phyloP scores from a whole-genome alignment of 2,329 filamentous ascomycete genomes.

The Aspergillus candidus region DNA sequence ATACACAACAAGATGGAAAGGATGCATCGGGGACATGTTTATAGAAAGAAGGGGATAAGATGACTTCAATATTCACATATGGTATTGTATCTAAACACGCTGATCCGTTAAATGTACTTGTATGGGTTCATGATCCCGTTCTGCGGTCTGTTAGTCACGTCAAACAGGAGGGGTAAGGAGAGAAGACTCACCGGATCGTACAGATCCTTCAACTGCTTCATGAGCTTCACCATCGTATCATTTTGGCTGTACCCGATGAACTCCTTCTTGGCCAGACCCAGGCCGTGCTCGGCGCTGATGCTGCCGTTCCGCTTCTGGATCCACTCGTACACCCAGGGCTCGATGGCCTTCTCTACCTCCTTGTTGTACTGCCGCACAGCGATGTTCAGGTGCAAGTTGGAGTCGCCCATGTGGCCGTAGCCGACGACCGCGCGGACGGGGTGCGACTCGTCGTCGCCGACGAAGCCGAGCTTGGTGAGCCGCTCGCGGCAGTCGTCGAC shows the following conservation, averaged over 20 bases:
- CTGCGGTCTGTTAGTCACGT: slow-evolving; percentile 42
- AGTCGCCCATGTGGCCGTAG: slow-evolving; percentile 97
- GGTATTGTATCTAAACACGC: too few species aligned
- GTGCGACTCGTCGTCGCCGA: slow-evolving; percentile 67
- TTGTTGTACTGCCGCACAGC: slow-evolving; percentile 77
- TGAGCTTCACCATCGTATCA: slow-evolving; percentile 77
- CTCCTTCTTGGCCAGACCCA: slow-evolving; percentile 92
- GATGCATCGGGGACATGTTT: too few species aligned
- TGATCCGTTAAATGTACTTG: slow-evolving; percentile 65
- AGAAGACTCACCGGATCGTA: slow-evolving; percentile 77
- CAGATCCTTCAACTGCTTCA: slow-evolving; percentile 90
- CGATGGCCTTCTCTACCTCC: slow-evolving; percentile 75
- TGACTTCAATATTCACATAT: too few species aligned
- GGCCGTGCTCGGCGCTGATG: slow-evolving; percentile 93
- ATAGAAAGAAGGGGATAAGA: too few species aligned
- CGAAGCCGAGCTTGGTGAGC: slow-evolving; percentile 66
- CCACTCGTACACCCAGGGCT: slow-evolving; percentile 98
- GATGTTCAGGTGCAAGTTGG: slow-evolving; percentile 91
- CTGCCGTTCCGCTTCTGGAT: slow-evolving; percentile 80
- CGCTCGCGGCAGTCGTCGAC: slow-evolving; percentile 77
- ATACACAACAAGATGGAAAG: too few species aligned
- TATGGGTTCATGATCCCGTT: slow-evolving; percentile 99
- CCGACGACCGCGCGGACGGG: slow-evolving; percentile 88
- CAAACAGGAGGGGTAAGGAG: background rate
- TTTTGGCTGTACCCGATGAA: slow-evolving; percentile 90